These are phyloP conservation scores for Urtica urens DNA, from an alignment of 306 rosid species.

Conservation along the genomic window DNA sequence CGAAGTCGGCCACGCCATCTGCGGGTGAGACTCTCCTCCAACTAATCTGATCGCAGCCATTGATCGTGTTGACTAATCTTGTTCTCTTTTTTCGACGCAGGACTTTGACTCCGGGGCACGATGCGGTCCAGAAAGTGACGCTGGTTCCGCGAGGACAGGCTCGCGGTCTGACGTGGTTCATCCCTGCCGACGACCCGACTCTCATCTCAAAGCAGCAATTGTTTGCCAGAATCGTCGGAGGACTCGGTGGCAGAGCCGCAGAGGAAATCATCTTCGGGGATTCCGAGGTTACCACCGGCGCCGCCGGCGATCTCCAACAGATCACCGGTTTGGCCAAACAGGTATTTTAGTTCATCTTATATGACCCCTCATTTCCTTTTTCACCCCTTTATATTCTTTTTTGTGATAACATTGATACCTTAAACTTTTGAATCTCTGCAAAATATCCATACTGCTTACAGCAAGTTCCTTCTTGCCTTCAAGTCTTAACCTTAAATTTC, in stretches of 20 bases:
- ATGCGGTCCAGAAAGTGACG: constrained; percentile 87
- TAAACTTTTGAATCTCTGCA: no score
- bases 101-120: constrained; percentile 97
- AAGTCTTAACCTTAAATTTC: no score
- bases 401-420: no score
- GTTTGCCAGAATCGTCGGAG: constrained; percentile 97
- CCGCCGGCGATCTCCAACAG: constrained; percentile 95
- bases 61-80: constrained; percentile 1
- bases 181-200: constrained; percentile 91
- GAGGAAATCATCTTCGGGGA: constrained; percentile 95
- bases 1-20: constrained; percentile 96
- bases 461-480: no score
- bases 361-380: no score
- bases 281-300: constrained; percentile 97
- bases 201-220: constrained; percentile 91
- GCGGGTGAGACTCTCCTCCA: constrained; percentile 50
- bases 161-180: constrained; percentile 97
- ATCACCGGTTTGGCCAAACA: constrained; percentile 90
- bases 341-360: constrained; percentile 26
- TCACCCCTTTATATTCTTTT: no score
- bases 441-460: no score
- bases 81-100: constrained; percentile 48
- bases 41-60: background rate
- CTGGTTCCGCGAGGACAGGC: constrained; percentile 96
- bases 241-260: constrained; percentile 97